Percentiles rank a stretch among this genome's conserved stretches.
These are phyloP conservation scores for Pleurotus platypus DNA, from an alignment of 768 basidiomycete genomes.

Conservation along the genomic window DNA sequence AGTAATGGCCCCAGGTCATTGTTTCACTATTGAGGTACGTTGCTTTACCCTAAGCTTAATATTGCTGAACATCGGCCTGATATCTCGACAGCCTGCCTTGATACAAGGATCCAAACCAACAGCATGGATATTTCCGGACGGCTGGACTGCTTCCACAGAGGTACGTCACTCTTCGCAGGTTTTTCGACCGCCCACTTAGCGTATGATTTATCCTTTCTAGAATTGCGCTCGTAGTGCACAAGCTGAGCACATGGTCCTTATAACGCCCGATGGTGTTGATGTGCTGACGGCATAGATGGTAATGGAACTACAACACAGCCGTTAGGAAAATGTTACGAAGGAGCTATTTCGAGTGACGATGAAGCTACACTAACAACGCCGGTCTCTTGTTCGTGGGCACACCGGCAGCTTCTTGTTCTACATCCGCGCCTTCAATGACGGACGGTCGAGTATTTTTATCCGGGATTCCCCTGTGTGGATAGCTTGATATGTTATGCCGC, in stretches of 20 bases:
- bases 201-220: slow-evolving; percentile 28
- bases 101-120: slow-evolving; percentile 69
- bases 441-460: too few species aligned
- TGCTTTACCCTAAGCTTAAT: neutral
- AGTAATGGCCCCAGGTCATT: slow-evolving; percentile 79
- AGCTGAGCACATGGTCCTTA: slow-evolving; percentile 85
- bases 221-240: slow-evolving; percentile 82
- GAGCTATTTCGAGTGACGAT: too few species aligned
- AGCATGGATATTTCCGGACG: slow-evolving; percentile 83
- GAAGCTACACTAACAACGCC: too few species aligned
- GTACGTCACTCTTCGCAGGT: slow-evolving; percentile 31
- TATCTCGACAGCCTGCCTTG: slow-evolving; percentile 54
- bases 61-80: neutral
- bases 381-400: too few species aligned
- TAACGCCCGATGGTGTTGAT: slow-evolving; percentile 76
- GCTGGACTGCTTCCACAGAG: slow-evolving; percentile 91
- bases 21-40: slow-evolving; percentile 86
- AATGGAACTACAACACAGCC: too few species aligned
- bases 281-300: slow-evolving; percentile 54
- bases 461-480: too few species aligned
- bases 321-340: too few species aligned
- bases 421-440: too few species aligned
- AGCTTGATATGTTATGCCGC: too few species aligned
- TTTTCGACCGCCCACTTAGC: neutral
- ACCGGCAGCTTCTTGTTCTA: too few species aligned